Percentiles rank a stretch among this genome's conserved stretches.
phyloP scores from a whole-genome alignment of 257 asterid genomes.

The Paulownia fortunei region DNA sequence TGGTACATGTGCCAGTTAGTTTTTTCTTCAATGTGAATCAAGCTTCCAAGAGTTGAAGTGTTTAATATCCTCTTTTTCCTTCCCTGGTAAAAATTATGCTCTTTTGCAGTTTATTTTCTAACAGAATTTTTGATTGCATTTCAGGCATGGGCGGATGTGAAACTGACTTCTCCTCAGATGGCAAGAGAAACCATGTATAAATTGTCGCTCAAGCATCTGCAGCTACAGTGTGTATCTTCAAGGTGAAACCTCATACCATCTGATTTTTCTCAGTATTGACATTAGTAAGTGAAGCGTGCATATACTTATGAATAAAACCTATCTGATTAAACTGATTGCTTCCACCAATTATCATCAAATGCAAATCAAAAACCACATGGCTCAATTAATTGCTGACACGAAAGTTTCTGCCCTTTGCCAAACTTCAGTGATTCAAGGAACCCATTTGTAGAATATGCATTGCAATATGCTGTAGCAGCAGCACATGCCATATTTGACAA shows the following conservation, averaged over 20 bases:
- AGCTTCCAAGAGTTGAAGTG: constrained; percentile 5
- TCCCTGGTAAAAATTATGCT: neutral
- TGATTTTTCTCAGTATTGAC: neutral
- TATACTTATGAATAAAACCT: constrained; percentile 19
- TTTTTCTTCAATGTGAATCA: constrained; percentile 3
- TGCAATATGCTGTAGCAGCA: constrained; percentile 88
- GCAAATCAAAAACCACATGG: neutral
- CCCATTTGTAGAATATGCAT: constrained; percentile 90
- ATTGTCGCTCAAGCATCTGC: constrained; percentile 67
- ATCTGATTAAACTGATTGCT: neutral
- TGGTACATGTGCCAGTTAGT: neutral
- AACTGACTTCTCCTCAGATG: constrained; percentile 97
- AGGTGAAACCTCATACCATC: constrained; percentile 49
- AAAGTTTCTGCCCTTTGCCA: constrained; percentile 29
- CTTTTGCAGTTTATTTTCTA: neutral
- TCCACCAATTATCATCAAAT: constrained; percentile 26
- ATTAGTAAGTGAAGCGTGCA: neutral
- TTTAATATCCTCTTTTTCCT: constrained; percentile 12
- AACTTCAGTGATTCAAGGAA: constrained; percentile 82
- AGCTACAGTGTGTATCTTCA: constrained; percentile 63
- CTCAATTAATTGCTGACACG: constrained; percentile 1
- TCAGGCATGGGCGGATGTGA: constrained; percentile 89
- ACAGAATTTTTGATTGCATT: constrained; percentile 17
- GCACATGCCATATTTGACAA: constrained; percentile 68
- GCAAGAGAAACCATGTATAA: constrained; percentile 83